Percentiles rank a stretch among this genome's conserved stretches.
These are phyloP conservation scores for Saccharum officinarum DNA, from an alignment of 176 grass and related monocot genomes.

Conservation along the genomic window DNA sequence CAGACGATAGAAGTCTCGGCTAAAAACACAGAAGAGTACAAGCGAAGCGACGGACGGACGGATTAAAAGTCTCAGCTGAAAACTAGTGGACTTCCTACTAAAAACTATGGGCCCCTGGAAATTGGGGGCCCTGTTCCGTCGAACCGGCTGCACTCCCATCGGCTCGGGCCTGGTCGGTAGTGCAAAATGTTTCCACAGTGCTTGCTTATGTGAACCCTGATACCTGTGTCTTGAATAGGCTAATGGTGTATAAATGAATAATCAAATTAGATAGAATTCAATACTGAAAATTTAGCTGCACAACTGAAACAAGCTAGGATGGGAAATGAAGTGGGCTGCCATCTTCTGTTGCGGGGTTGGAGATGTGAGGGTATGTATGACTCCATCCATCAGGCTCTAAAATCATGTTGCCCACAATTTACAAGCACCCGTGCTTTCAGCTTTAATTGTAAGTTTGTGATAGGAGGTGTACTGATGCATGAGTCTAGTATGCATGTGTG, in stretches of 20 bases:
- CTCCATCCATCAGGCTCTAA: neutral
- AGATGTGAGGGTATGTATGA: neutral
- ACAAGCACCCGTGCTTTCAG: neutral
- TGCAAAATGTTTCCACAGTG: neutral
- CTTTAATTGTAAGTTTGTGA: neutral
- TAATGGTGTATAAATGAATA: constrained; percentile 17
- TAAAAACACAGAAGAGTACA: too few species aligned
- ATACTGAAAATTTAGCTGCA: neutral
- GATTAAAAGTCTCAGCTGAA: too few species aligned
- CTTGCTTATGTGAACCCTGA: neutral
- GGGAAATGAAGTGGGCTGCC: constrained; percentile 2
- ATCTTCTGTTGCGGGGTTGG: neutral
- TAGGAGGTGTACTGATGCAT: neutral
- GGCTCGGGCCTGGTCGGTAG: neutral
- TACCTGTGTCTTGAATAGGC: neutral
- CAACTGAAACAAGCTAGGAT: constrained; percentile 19
- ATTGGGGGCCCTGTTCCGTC: too few species aligned
- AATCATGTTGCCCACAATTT: neutral
- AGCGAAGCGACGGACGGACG: too few species aligned
- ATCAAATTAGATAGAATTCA: neutral
- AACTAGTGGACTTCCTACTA: too few species aligned
- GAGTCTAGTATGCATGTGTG: neutral
- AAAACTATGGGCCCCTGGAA: too few species aligned
- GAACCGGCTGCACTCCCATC: too few species aligned
- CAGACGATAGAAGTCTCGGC: too few species aligned